phyloP scores from a whole-genome alignment of 2,329 filamentous ascomycete species.

The Fusarium sp. region DNA sequence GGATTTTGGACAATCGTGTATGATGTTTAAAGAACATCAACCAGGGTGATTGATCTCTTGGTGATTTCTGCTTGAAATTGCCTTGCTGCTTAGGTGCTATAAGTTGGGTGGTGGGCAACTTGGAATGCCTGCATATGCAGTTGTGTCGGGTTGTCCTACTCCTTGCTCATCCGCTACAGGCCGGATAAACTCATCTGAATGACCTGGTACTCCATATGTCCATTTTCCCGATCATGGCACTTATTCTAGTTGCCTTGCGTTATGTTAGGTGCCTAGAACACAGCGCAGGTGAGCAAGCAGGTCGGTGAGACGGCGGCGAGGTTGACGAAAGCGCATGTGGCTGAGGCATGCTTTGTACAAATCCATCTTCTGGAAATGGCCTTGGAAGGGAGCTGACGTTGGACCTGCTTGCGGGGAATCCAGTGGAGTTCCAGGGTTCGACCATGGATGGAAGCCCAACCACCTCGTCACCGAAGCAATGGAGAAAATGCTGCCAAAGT shows the following conservation, averaged over 20 bases:
- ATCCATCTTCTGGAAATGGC: background rate
- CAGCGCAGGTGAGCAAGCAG: background rate
- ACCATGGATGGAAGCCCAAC: slow-evolving; percentile 9
- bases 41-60: background rate
- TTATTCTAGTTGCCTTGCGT: background rate
- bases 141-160: background rate
- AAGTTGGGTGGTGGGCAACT: background rate
- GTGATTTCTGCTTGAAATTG: background rate
- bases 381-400: slow-evolving; percentile 11
- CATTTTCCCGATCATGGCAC: background rate
- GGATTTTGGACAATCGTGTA: background rate
- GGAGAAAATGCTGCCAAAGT: slow-evolving; percentile 1
- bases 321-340: slow-evolving; percentile 7
- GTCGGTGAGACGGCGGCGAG: background rate
- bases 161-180: background rate
- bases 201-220: background rate
- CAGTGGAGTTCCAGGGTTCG: slow-evolving; percentile 8
- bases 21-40: background rate
- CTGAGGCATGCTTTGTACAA: background rate
- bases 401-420: slow-evolving; percentile 3
- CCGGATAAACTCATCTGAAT: background rate
- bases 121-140: background rate
- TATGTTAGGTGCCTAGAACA: background rate
- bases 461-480: background rate
- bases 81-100: background rate